These are phyloP conservation scores for Blepharisma undulans DNA, from an alignment of 169 alveolate species.

Conservation along the genomic window DNA sequence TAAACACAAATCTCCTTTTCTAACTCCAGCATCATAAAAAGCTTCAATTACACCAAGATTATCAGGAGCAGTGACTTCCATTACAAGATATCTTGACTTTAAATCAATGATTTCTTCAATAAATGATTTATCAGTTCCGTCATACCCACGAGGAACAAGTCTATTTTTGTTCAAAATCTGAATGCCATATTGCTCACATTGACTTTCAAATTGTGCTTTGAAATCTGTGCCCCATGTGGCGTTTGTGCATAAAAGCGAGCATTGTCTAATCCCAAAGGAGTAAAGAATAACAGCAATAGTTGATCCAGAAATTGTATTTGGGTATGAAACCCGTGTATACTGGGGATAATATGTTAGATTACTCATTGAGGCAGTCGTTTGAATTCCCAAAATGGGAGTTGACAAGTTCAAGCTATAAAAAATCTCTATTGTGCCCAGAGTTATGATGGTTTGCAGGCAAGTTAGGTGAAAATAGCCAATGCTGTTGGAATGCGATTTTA, in stretches of 20 bases:
- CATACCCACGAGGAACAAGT: neutral
- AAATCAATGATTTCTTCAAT: neutral
- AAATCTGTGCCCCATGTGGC: neutral
- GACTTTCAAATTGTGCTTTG: neutral
- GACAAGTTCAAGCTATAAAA: neutral
- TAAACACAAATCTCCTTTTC: constrained; percentile 9
- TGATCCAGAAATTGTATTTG: neutral
- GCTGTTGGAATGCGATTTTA: neutral
- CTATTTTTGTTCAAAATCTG: neutral
- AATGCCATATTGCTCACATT: neutral
- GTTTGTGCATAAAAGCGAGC: neutral
- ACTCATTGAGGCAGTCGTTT: neutral
- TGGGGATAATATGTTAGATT: neutral
- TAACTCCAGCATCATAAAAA: constrained; percentile 22
- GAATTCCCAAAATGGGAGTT: neutral
- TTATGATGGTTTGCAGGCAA: neutral
- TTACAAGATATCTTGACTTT: neutral
- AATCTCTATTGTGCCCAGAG: neutral
- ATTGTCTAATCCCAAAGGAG: neutral
- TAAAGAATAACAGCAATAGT: neutral
- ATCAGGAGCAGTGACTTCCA: neutral
- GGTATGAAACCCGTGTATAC: neutral
- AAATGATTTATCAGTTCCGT: neutral
- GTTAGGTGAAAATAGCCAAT: neutral
- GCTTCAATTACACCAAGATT: neutral